Conservation (phyloP, 2,329 filamentous ascomycete species). For the Akanthomyces dipterigenus region DNA sequence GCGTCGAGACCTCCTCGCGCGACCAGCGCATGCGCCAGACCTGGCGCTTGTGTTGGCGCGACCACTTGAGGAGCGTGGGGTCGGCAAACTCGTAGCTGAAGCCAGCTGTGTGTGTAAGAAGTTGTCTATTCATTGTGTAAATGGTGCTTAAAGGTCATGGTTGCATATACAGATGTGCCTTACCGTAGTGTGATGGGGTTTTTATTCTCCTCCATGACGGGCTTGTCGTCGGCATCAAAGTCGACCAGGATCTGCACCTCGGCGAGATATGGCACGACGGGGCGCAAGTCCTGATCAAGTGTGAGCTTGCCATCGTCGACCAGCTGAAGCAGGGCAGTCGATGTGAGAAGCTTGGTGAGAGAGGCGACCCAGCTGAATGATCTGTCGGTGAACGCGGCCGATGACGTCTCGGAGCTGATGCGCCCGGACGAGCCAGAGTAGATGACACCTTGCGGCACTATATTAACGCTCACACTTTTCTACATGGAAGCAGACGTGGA, state of each 20-base stretch:
- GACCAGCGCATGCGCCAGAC: slow-evolving; percentile 19
- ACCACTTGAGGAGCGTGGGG: slow-evolving; percentile 27
- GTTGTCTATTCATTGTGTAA: slow-evolving; percentile 18
- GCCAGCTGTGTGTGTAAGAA: slow-evolving; percentile 37
- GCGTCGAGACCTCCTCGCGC: slow-evolving; percentile 27
- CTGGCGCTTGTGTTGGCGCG: slow-evolving; percentile 20
- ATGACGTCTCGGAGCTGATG: slow-evolving; percentile 17
- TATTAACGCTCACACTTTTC: not conserved
- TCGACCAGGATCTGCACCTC: slow-evolving; percentile 21
- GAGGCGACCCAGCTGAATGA: slow-evolving; percentile 28
- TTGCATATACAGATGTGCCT: not conserved
- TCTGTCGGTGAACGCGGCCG: slow-evolving; percentile 17
- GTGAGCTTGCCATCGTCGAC: slow-evolving; percentile 22
- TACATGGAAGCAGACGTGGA: not conserved
- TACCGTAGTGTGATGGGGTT: slow-evolving; percentile 25
- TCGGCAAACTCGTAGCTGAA: slow-evolving; percentile 30
- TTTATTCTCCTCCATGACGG: slow-evolving; percentile 22
- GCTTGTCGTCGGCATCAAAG: slow-evolving; percentile 20
- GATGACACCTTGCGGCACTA: slow-evolving; percentile 18
- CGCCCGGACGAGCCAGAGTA: slow-evolving; percentile 25
- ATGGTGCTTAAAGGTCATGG: not conserved
- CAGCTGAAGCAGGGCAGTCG: slow-evolving; percentile 24
- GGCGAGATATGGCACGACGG: slow-evolving; percentile 21
- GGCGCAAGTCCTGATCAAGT: slow-evolving; percentile 26
- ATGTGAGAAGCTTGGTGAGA: slow-evolving; percentile 29